These are phyloP conservation scores for Aspergillus sclerotialis DNA, from an alignment of 2,329 filamentous ascomycete species.

Conservation along the genomic window DNA sequence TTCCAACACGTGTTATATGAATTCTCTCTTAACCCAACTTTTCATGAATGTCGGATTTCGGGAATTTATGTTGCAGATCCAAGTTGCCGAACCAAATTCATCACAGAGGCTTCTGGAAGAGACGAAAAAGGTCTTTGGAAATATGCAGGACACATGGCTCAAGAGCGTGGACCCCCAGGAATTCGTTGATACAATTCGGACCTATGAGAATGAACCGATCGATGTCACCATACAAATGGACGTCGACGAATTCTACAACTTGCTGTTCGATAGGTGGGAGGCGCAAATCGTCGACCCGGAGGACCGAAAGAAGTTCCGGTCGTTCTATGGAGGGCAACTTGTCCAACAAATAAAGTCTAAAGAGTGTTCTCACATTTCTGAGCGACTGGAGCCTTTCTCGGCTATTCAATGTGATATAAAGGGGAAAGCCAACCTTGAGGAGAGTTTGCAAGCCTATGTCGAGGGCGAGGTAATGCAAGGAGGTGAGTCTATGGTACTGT, in stretches of 20 bases:
- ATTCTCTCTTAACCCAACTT: slow-evolving; percentile 86
- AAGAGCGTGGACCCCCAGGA: slow-evolving; percentile 66
- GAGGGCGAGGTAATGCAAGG: slow-evolving; percentile 96
- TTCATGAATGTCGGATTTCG: slow-evolving; percentile 94
- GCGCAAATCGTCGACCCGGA: slow-evolving; percentile 62
- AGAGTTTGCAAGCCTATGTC: slow-evolving; percentile 91
- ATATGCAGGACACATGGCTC: slow-evolving; percentile 74
- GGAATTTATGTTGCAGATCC: slow-evolving; percentile 67
- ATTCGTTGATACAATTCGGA: slow-evolving; percentile 70
- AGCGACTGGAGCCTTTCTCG: slow-evolving; percentile 82
- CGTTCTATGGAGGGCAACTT: slow-evolving; percentile 84
- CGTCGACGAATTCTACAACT: slow-evolving; percentile 94
- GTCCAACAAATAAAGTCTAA: slow-evolving; percentile 94
- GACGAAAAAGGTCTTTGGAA: slow-evolving; percentile 74
- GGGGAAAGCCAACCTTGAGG: slow-evolving; percentile 73
- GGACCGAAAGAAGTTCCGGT: slow-evolving; percentile 67
- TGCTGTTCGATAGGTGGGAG: slow-evolving; percentile 88
- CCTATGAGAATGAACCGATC: slow-evolving; percentile 73
- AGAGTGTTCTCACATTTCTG: slow-evolving; percentile 89
- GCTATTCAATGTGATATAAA: slow-evolving; percentile 96
- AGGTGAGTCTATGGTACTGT: slow-evolving; percentile 51
- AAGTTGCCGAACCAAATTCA: slow-evolving; percentile 47
- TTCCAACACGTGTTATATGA: slow-evolving; percentile 95
- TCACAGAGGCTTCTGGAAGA: slow-evolving; percentile 65
- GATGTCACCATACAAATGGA: slow-evolving; percentile 93